These are phyloP conservation scores for Glycine latifolia DNA, from an alignment of 306 rosid species.

Conservation along the genomic window DNA sequence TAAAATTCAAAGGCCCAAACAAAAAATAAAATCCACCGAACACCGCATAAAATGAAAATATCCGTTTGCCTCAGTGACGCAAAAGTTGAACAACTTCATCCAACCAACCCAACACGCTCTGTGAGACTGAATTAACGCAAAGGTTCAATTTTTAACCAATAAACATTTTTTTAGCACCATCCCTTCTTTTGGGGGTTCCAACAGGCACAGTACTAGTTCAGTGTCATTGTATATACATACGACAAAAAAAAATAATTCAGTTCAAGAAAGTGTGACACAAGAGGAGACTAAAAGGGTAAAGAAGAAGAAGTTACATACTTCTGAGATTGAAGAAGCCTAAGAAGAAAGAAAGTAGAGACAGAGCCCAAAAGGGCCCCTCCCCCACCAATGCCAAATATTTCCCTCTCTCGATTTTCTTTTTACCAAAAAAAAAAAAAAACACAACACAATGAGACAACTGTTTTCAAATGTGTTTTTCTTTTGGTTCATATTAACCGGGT, in stretches of 20 bases:
- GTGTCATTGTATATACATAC: background rate
- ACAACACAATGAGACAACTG: background rate
- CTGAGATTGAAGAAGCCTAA: slow-evolving; percentile 67
- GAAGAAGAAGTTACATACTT: slow-evolving; percentile 53
- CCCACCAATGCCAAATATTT: slow-evolving; percentile 70
- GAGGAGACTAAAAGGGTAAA: background rate
- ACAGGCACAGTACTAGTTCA: background rate
- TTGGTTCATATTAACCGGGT: background rate
- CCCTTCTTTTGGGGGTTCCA: background rate
- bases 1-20: background rate
- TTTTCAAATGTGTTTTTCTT: background rate
- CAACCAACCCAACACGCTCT: background rate
- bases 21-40: too few relatives aligned
- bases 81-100: slow-evolving; percentile 7
- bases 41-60: background rate
- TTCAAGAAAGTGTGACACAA: background rate
- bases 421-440: background rate
- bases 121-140: slow-evolving; percentile 6
- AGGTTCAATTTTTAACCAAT: background rate
- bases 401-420: slow-evolving; percentile 57
- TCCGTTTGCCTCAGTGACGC: background rate
- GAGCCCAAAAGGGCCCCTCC: slow-evolving; percentile 85
- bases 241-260: background rate
- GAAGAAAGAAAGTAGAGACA: slow-evolving; percentile 69
- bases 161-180: background rate